Percentiles rank a stretch among this genome's conserved stretches.
Evolutionary conservation across 2,329 filamentous ascomycete species (phyloP).

Genomic region (Pseudogymnoascus sp.): DNA sequence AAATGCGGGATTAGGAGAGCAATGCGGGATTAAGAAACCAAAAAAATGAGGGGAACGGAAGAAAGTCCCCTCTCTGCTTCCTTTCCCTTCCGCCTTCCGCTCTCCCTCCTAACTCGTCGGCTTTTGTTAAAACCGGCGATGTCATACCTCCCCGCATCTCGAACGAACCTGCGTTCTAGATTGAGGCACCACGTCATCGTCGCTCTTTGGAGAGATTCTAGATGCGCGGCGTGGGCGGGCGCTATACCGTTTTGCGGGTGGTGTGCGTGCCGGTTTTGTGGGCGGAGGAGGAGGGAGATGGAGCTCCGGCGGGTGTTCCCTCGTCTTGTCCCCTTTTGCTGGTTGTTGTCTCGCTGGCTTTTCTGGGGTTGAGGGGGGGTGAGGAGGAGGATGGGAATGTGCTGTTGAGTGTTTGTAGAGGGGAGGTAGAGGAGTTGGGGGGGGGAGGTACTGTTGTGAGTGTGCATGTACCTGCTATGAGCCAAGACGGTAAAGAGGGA

Average conservation of each 20-base stretch:
- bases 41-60: neutral
- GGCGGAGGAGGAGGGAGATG: neutral
- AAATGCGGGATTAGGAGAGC: neutral
- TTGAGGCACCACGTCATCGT: conserved; percentile 32
- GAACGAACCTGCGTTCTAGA: conserved; percentile 13
- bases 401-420: neutral
- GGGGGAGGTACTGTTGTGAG: neutral
- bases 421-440: neutral
- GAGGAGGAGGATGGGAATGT: neutral
- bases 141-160: conserved; percentile 38
- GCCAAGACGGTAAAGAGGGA: neutral
- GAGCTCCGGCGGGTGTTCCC: neutral
- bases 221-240: neutral
- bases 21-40: too few species aligned
- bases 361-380: neutral
- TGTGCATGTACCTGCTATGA: neutral
- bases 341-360: neutral
- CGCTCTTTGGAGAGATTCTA: conserved; percentile 28
- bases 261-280: neutral
- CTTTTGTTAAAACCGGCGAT: neutral
- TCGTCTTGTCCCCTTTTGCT: neutral
- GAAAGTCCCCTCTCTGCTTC: neutral
- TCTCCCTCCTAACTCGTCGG: neutral
- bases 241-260: neutral
- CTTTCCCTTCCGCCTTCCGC: neutral